Evolutionary conservation across 1,284 basidiomycete species (phyloP), one percentile per base, ranked within the genome.

Genomic region (Thelephora terrestris): DNA sequence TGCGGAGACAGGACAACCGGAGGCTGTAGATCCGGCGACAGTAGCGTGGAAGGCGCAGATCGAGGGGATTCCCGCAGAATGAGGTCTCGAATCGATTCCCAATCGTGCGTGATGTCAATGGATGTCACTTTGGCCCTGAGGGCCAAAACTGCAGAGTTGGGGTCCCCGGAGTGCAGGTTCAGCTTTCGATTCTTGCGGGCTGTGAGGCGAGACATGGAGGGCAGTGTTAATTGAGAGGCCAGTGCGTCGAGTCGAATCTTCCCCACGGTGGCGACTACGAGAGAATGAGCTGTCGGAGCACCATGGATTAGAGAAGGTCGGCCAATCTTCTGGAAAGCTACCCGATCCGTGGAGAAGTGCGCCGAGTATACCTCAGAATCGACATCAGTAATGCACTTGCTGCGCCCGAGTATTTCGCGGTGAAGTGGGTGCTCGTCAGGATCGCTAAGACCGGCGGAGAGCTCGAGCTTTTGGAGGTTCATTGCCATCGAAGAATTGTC

Each of bases 151-250:
- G 83, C 71, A 5, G 73, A 69, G 57, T 80, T 81, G 4, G 78
- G 74, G 56, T 84, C 79, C 27, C 74, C n/a, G 58, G 55, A 45
- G 81, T 61, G 57, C 76, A 75, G n/a, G 69, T 61, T 4, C 74
- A 66, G 4, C 72, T 63, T 32, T 6, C 7, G 29, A 12, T 32
- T 32, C 12, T 32, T 32, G 7, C 29, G 29, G 29, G 14, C 29
- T 9, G 29, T 10, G 29, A 32, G 29, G 29, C 29, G 29, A 27
- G 64, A 61, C 23, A 80, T 61, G 67, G 73, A 74, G 16, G 74
- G 72, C 25, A 70, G 61, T 7, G 79, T 77, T 80, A 81, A 85
- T 58, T 81, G 75, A 3, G 74, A 74, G 17, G 70, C 58, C 23
- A 85, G 60, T 2, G 68, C 58, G 38, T 75, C 64, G 20, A 77